Base-by-base conservation (phyloP, 169 alveolate species). In the Plasmodium falciparum region DNA sequence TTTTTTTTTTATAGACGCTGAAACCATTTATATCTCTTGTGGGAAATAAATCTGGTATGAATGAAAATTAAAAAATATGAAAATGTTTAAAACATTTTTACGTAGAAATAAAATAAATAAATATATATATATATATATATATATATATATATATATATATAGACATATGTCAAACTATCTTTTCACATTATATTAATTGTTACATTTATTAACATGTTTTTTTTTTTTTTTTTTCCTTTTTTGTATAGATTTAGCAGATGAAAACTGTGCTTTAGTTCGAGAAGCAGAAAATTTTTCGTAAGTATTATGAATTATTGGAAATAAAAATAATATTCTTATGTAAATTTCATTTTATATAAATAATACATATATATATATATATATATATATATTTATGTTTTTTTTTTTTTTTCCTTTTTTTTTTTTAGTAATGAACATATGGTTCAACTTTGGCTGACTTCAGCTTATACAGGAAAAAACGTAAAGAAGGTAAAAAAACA, bases 1-100 rank as follows among this genome's bases (percentile, higher is more conserved):
- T 15, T 56, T 12, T 56, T 73, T 62, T 61, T 63, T 59, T 56
- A 15, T 70, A 85, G 91, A 70, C 86, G 26, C 67, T 85, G 8
- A 69, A 71, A 50, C 91, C 91, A 54, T 85, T 71, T 85, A 85
- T 85, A 85, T 33, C 91, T n/a, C 85, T 85, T 71, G 91, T 85
- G 33, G 91, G 91, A 17, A 85, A 85, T 59, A 85, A 85, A 59
- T 85, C 17, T 15, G 91, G 91, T 85, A 17, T 12, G 11, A 15
- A 6, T 39, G 13, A 22, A n/a, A 17, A 29, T 12, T 15, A 52
- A 52, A 52, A 33, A 33, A 33, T 5, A 33, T 5, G 45, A 33
- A 6, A 33, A 33, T 33, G 9, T 33, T 33, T 33, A 6, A 33
- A 33, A 33, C 11, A 0, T 52, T 52, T 12, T 52, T 52, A 13